Conservation (phyloP, 495 filamentous ascomycete species). For the Chaetomium tenue region DNA sequence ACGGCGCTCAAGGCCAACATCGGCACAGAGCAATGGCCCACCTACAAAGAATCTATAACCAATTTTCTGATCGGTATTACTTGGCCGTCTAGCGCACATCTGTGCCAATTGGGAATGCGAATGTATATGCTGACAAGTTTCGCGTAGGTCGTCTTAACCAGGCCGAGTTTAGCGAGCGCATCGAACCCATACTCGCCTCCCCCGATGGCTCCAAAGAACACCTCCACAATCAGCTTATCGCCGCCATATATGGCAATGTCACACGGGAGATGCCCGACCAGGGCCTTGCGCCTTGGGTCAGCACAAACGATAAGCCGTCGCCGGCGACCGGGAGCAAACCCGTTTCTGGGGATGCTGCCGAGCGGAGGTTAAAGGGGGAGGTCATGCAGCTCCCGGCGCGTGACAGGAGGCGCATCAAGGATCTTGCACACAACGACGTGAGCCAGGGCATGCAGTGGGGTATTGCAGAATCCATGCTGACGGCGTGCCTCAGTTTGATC, state of each 20-base stretch:
- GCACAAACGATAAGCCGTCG: slow-evolving; percentile 90
- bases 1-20: slow-evolving; percentile 78
- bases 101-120: slow-evolving; percentile 10
- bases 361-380: slow-evolving; percentile 86
- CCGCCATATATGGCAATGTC: slow-evolving; percentile 81
- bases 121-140: slow-evolving; percentile 12
- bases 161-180: slow-evolving; percentile 72
- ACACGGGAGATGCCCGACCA: slow-evolving; percentile 85
- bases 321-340: slow-evolving; percentile 71
- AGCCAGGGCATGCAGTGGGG: slow-evolving; percentile 16
- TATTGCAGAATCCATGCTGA: slow-evolving; percentile 18
- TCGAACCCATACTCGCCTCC: slow-evolving; percentile 67
- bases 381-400: slow-evolving; percentile 87
- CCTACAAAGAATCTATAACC: slow-evolving; percentile 80
- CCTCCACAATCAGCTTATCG: slow-evolving; percentile 86
- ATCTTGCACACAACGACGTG: slow-evolving; percentile 58
- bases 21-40: slow-evolving; percentile 75
- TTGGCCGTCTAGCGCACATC: neutral
- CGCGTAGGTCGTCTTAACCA: slow-evolving; percentile 75
- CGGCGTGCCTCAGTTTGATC: slow-evolving; percentile 56
- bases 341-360: slow-evolving; percentile 81
- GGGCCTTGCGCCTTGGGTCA: slow-evolving; percentile 92
- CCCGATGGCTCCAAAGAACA: slow-evolving; percentile 69
- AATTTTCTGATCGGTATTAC: slow-evolving; percentile 71
- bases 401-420: slow-evolving; percentile 85